phyloP scores from a whole-genome alignment of 164 flowering plant genomes.

The Piper longum region DNA sequence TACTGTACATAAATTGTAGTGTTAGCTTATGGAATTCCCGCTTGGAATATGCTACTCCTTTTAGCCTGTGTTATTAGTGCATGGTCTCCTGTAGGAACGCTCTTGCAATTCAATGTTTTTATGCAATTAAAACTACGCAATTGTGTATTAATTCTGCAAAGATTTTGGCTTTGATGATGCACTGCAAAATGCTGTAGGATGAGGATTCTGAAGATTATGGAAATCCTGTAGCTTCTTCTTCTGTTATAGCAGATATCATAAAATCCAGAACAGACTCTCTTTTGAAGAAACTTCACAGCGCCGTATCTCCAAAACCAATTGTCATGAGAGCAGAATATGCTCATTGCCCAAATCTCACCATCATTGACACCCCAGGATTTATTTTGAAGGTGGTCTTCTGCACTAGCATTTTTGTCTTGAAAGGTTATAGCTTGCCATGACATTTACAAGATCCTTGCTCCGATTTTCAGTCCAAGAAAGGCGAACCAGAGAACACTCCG shows the following conservation, averaged over 20 bases:
- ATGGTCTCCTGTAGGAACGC: not conserved
- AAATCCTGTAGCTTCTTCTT: conserved; percentile 45
- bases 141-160: not conserved
- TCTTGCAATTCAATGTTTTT: too few species aligned
- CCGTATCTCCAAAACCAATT: conserved; percentile 91
- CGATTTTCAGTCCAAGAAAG: conserved; percentile 73
- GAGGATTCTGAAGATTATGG: conserved; percentile 99
- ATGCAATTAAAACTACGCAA: not conserved
- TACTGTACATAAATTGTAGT: too few species aligned
- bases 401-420: not conserved
- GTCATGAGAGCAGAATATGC: conserved; percentile 98
- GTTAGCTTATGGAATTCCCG: too few species aligned
- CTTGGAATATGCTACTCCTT: too few species aligned
- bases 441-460: too few species aligned
- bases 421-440: too few species aligned
- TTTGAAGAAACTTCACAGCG: conserved; percentile 50
- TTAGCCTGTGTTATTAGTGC: not conserved
- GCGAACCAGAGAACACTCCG: conserved; percentile 91
- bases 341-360: conserved; percentile 92
- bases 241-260: conserved; percentile 80
- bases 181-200: conserved; percentile 30
- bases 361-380: conserved; percentile 96
- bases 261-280: conserved; percentile 69
- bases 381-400: conserved; percentile 62
- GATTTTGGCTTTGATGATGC: not conserved